Percentiles rank a stretch among this genome's conserved stretches.
These are phyloP conservation scores for Irpex lacteus DNA, from an alignment of 1,284 basidiomycete species.

Conservation along the genomic window DNA sequence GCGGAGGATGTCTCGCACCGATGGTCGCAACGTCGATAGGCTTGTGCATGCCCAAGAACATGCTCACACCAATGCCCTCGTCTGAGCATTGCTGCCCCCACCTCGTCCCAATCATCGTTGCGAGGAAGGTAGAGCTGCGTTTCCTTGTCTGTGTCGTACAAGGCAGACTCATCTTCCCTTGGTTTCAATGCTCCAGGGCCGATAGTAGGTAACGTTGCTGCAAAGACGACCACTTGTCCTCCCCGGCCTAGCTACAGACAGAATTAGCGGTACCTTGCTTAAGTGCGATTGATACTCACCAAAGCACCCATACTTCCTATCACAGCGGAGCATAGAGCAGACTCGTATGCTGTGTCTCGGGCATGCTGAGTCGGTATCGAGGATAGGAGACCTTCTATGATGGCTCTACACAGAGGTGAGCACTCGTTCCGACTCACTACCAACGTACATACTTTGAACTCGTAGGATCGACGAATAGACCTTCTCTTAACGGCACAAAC, in stretches of 20 bases:
- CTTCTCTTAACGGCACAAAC: constrained; percentile 78
- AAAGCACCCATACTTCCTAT: constrained; percentile 73
- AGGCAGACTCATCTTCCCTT: constrained; percentile 60
- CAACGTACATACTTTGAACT: constrained; percentile 56
- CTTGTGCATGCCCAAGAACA: constrained; percentile 84
- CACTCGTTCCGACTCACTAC: constrained; percentile 2
- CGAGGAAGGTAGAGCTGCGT: constrained; percentile 76
- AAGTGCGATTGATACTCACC: constrained; percentile 38
- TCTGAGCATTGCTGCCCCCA: constrained; percentile 89
- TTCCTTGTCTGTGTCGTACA: constrained; percentile 93
- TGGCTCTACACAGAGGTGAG: constrained; percentile 35
- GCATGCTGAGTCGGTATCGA: constrained; percentile 64
- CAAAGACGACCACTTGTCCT: constrained; percentile 86
- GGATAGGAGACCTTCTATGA: constrained; percentile 64
- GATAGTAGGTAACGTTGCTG: constrained; percentile 73
- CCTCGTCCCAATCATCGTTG: constrained; percentile 74
- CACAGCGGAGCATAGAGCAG: constrained; percentile 81
- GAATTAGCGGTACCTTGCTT: background rate
- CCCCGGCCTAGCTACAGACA: constrained; percentile 66
- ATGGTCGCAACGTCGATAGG: constrained; percentile 90
- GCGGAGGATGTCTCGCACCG: constrained; percentile 41
- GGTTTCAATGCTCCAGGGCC: constrained; percentile 72
- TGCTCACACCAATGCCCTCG: constrained; percentile 87
- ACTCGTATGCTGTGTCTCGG: constrained; percentile 47
- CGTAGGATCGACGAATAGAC: constrained; percentile 79